Evolutionary conservation across 441 rosid species (phyloP).

Genomic region (Adansonia madagascariensis): DNA sequence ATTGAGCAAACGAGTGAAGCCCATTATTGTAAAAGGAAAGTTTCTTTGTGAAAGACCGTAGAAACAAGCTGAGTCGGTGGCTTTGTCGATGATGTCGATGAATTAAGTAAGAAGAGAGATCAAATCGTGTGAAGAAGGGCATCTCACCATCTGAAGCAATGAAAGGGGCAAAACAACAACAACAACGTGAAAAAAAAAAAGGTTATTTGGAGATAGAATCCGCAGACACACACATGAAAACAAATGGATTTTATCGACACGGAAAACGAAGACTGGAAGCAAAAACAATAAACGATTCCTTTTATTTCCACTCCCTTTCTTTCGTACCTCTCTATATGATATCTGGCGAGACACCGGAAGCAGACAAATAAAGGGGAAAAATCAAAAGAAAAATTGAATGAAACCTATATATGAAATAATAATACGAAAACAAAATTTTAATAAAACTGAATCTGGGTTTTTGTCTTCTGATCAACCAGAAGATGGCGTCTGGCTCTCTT

Average conservation of each 20-base stretch:
- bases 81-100: slow-evolving; percentile 23
- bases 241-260: slow-evolving; percentile 47
- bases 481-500: slow-evolving; percentile 12
- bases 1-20: slow-evolving; percentile 39
- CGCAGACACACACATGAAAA: slow-evolving; percentile 63
- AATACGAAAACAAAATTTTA: not conserved
- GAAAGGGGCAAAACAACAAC: slow-evolving; percentile 27
- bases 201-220: slow-evolving; percentile 42
- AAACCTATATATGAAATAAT: slow-evolving; percentile 37
- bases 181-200: slow-evolving; percentile 18
- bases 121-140: slow-evolving; percentile 53
- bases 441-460: slow-evolving; percentile 42
- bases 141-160: slow-evolving; percentile 64
- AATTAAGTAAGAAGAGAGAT: slow-evolving; percentile 41
- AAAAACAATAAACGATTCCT: slow-evolving; percentile 21
- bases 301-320: slow-evolving; percentile 24
- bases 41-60: slow-evolving; percentile 20
- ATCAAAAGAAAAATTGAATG: slow-evolving; percentile 25
- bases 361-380: slow-evolving; percentile 33
- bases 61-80: slow-evolving; percentile 44
- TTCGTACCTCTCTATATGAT: slow-evolving; percentile 30
- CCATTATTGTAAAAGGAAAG: slow-evolving; percentile 48
- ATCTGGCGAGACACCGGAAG: slow-evolving; percentile 26
- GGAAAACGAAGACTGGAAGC: slow-evolving; percentile 38
- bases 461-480: slow-evolving; percentile 34